Evolutionary conservation across 2,329 filamentous ascomycete species (phyloP).

Genomic region (Stylonectria norvegica): DNA sequence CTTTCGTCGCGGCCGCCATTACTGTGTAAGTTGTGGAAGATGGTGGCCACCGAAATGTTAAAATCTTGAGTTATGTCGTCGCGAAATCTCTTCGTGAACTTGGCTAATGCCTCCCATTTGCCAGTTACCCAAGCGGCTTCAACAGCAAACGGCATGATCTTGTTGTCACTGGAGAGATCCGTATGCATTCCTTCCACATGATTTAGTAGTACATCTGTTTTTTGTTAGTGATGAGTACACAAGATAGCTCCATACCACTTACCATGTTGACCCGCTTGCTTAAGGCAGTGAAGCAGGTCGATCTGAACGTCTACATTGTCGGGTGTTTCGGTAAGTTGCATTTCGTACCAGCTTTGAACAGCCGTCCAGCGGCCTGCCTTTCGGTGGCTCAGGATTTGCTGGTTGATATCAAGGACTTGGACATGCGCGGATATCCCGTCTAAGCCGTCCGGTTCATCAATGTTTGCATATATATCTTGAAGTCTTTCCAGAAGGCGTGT

Average conservation of each 20-base stretch:
- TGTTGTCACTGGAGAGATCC: constrained; percentile 50
- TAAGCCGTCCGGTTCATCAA: constrained; percentile 95
- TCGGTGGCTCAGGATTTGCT: constrained; percentile 87
- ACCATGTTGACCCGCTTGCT: constrained; percentile 95
- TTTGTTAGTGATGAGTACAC: constrained; percentile 17
- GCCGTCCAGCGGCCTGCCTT: constrained; percentile 93
- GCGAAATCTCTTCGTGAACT: constrained; percentile 57
- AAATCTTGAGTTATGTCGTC: constrained; percentile 60
- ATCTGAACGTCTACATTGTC: constrained; percentile 74
- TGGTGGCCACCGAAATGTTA: constrained; percentile 70
- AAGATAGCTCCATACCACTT: constrained; percentile 40
- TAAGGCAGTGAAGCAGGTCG: constrained; percentile 81
- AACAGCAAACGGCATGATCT: constrained; percentile 75
- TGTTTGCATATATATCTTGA: constrained; percentile 93
- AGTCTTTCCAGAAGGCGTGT: constrained; percentile 70
- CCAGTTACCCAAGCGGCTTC: constrained; percentile 91
- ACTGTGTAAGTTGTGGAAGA: constrained; percentile 58
- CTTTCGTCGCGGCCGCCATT: constrained; percentile 51
- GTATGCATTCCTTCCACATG: constrained; percentile 75
- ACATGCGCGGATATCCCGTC: constrained; percentile 90
- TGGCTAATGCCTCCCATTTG: constrained; percentile 72
- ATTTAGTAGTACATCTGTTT: constrained; percentile 74
- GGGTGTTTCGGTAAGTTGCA: constrained; percentile 77
- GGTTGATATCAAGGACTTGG: constrained; percentile 82
- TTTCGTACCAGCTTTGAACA: constrained; percentile 96